Evolutionary conservation across 257 asterid genomes (phyloP).

Genomic region (Cruciata laevipes): DNA sequence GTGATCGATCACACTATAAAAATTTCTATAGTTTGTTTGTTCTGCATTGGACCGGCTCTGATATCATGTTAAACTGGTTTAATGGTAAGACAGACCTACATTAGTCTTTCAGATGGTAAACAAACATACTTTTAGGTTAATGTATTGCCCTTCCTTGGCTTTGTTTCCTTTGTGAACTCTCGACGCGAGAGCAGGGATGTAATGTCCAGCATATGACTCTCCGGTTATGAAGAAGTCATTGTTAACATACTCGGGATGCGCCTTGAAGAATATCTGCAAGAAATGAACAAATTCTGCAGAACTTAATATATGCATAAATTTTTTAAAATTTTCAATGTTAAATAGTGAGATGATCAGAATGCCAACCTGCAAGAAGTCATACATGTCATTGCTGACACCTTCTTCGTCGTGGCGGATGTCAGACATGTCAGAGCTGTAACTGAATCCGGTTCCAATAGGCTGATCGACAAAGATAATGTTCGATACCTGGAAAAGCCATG

Average conservation of each 20-base stretch:
- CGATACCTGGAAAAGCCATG: constrained; percentile 30
- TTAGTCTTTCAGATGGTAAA: neutral
- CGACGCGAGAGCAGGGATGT: constrained; percentile 55
- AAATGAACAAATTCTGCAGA: neutral
- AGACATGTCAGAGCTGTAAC: constrained; percentile 34
- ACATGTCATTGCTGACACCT: constrained; percentile 53
- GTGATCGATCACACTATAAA: neutral
- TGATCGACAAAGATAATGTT: constrained; percentile 53
- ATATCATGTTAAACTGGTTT: too few relatives aligned
- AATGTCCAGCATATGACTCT: constrained; percentile 61
- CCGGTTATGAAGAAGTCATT: constrained; percentile 56
- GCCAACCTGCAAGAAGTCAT: constrained; percentile 51
- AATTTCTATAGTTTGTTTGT: neutral
- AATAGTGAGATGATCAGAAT: neutral
- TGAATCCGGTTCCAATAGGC: constrained; percentile 62
- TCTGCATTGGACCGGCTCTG: neutral
- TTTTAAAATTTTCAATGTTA: neutral
- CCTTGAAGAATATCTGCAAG: constrained; percentile 45
- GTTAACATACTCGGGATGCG: constrained; percentile 41
- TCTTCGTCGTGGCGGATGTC: constrained; percentile 43
- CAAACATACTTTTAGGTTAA: constrained; percentile 39
- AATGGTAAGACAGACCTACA: too few relatives aligned
- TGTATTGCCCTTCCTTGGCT: constrained; percentile 35
- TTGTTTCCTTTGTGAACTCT: constrained; percentile 47
- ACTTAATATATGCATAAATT: too few relatives aligned